Evolutionary conservation across 352 stramenopile genomes (phyloP).

Genomic region (Globisporangium cylindrosporum): DNA sequence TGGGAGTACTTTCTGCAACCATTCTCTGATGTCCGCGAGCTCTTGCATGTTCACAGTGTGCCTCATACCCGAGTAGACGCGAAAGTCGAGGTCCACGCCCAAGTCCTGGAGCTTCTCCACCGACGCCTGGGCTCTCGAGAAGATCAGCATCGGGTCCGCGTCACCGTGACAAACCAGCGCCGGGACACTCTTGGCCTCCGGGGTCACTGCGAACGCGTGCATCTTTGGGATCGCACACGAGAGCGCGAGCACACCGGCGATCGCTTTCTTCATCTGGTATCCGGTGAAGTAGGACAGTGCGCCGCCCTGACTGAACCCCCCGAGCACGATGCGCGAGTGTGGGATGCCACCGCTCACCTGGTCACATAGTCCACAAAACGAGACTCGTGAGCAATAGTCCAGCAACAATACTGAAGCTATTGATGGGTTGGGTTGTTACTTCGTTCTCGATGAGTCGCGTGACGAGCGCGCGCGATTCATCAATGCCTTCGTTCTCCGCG

Average conservation of each 20-base stretch:
- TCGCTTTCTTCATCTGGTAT: constrained; percentile 1
- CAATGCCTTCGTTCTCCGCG: not conserved
- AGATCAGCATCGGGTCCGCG: constrained; percentile 54
- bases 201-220: constrained; percentile 48
- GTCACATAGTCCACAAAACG: not conserved
- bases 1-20: constrained; percentile 38
- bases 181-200: constrained; percentile 56
- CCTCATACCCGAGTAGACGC: constrained; percentile 61
- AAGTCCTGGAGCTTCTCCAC: constrained; percentile 51
- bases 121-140: constrained; percentile 58
- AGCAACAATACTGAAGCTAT: not conserved
- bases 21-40: constrained; percentile 58
- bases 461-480: not conserved
- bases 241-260: constrained; percentile 69
- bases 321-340: not conserved
- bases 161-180: constrained; percentile 82
- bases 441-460: not conserved
- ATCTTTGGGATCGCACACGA: constrained; percentile 73
- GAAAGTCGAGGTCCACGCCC: constrained; percentile 62
- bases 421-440: not conserved
- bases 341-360: not conserved
- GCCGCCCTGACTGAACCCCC: not conserved
- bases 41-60: constrained; percentile 67
- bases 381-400: not conserved
- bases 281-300: not conserved